Evolutionary conservation across 2,329 filamentous ascomycete genomes (phyloP), one percentile per base, ranked within the genome.

Genomic region (Alternaria gaisen): DNA sequence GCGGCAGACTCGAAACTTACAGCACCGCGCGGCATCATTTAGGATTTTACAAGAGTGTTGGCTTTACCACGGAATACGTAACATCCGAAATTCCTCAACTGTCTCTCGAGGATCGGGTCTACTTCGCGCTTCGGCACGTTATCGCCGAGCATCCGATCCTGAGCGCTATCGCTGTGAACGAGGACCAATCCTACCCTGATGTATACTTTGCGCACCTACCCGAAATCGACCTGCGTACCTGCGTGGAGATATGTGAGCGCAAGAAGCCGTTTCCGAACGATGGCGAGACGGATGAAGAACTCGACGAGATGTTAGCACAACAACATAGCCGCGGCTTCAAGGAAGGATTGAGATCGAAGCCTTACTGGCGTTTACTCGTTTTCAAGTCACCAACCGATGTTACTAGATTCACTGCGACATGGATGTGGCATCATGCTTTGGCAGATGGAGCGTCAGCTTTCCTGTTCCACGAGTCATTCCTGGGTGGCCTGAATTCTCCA

Each of bases 341-440:
- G 22, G 64, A 74, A 2, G 72, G 70, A 4, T 48, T 74, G 18
- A 61, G 59, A 10, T 61, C 58, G 0, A 58, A 47, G n/a, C 80
- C 82, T 1, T 80, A 80, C 61, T 85, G 83, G 83, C 78, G 81
- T 20, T 68, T 85, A 2, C 64, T 78, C 18, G 65, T 85, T 22
- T 26, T 61, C 5, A 57, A 40, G 9, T 69, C 32, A 18, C 11
- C 55, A 20, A 14, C 18, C 7, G 32, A 50, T 3, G 43, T 47
- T 1, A 30, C 65, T 3, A 66, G 56, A 60, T 84, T 85, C 59
- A 82, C 80, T 0, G 80, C 78, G 2, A 71, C 70, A 2, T 85
- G 83, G 69, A 72, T 84, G 10, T 83, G 77, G 62, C 83, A 85
- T 57, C 83, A 85, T 71, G 80, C 28, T 30, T 30, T 30, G 51